Base-by-base conservation (phyloP, 768 basidiomycete species). In the Boletus rufocinnamomeus region DNA sequence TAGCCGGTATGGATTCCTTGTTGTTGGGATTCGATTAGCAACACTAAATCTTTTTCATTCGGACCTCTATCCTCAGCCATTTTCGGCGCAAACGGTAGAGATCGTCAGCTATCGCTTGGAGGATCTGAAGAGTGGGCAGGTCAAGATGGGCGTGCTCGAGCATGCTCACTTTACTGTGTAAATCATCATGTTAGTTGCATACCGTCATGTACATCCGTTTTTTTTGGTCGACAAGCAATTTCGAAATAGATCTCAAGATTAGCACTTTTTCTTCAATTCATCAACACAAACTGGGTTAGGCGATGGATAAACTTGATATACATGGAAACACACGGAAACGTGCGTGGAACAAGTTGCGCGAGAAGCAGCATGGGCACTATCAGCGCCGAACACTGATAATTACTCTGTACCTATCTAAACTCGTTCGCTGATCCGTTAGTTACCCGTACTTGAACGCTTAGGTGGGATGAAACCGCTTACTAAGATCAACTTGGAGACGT, bases 391-490 rank as follows among this genome's bases (percentile, higher is more conserved):
- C 30, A 9, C 8, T 30, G 37, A 34, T 21, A 45, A 61, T 14
- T 35, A 19, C 16, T 37, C 2, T 45, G 52, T 23, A 50, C 46
- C 56, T 57, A 57, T 51, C 34, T 47, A 52, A 58, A 41, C 49
- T 30, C 32, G 14, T 37, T 54, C 10, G 32, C 50, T 60, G 23
- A 47, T 14, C 27, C 27, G 32, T 68, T 38, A 68, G 67, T 43
- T 8, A 56, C 48, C 35, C 38, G 46, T 59, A 21, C 46, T 32
- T 34, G n/a, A 27, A 28, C 32, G 44, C 23, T 27, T 41, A 47
- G 16, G 23, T 40, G n/a, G 32, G 14, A 56, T 25, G 57, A 48
- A 58, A 53, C 28, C 41, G 62, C 66, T 67, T 51, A 71, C 65
- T 55, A 44, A 50, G 25, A 54, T 25, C 35, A 21, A 27, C 37